Evolutionary conservation across 2,329 filamentous ascomycete species (phyloP).

Genomic region (Calonectria pseudoturangicola): DNA sequence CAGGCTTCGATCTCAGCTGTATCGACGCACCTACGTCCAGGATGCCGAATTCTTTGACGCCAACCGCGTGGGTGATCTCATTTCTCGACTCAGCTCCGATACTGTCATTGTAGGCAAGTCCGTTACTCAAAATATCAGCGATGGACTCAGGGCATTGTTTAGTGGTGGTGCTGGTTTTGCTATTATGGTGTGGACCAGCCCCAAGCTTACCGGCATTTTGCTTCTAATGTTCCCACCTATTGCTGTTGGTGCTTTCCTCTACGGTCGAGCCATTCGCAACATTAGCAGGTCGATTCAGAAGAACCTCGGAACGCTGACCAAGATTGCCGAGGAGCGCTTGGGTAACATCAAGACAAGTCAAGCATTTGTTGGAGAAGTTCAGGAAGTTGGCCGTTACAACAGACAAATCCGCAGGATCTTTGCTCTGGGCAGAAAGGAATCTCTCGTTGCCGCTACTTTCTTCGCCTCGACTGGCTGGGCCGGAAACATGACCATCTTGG

Average conservation of each 20-base stretch:
- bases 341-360: conserved; percentile 98
- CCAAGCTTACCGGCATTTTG: conserved; percentile 91
- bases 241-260: conserved; percentile 92
- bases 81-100: conserved; percentile 95
- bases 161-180: conserved; percentile 92
- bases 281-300: conserved; percentile 95
- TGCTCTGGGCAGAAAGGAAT: conserved; percentile 88
- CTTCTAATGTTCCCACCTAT: conserved; percentile 93
- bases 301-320: conserved; percentile 93
- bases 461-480: conserved; percentile 91
- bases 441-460: conserved; percentile 91
- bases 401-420: conserved; percentile 95
- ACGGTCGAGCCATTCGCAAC: conserved; percentile 91
- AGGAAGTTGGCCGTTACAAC: conserved; percentile 94
- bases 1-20: conserved; percentile 90
- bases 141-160: conserved; percentile 93
- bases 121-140: conserved; percentile 97
- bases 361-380: conserved; percentile 93
- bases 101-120: conserved; percentile 99
- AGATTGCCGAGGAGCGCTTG: conserved; percentile 97
- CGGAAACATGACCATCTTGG: conserved; percentile 96
- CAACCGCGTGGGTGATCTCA: conserved; percentile 95
- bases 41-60: conserved; percentile 99
- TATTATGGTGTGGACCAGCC: conserved; percentile 96
- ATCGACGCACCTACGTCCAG: conserved; percentile 94